These are phyloP conservation scores for Clitocybe nebularis DNA, from an alignment of 1,284 basidiomycete genomes.

Conservation along the genomic window DNA sequence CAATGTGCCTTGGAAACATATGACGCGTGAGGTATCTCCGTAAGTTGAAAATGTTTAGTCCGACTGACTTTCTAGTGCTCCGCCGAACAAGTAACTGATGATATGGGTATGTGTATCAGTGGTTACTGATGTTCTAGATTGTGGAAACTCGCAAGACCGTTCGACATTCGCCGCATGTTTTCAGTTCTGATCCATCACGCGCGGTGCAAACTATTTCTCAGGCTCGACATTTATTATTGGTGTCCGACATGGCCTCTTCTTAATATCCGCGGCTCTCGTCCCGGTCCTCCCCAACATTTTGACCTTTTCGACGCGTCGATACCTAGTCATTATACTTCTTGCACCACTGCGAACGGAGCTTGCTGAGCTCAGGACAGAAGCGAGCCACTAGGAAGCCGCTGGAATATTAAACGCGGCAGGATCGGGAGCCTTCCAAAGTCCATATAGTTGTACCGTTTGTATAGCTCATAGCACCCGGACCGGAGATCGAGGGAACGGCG, in stretches of 20 bases:
- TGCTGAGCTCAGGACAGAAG: conserved; percentile 21
- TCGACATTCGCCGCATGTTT: too few species aligned
- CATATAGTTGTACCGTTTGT: conserved; percentile 24
- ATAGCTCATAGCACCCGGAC: too few species aligned
- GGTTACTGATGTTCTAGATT: too few species aligned
- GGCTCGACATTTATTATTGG: conserved; percentile 14
- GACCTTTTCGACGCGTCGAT: too few species aligned
- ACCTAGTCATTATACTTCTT: too few species aligned
- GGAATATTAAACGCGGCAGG: too few species aligned
- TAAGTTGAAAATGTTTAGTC: too few species aligned
- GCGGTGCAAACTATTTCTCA: not conserved
- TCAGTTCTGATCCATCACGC: not conserved
- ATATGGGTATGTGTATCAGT: too few species aligned
- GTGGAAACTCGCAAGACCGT: too few species aligned
- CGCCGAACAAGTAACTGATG: conserved; percentile 18
- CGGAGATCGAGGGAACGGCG: too few species aligned
- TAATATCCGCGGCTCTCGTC: conserved; percentile 4
- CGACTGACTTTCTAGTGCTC: conserved; percentile 22
- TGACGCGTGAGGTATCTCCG: too few species aligned
- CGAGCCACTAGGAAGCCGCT: conserved; percentile 17
- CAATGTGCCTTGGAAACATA: conserved; percentile 19
- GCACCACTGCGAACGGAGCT: conserved; percentile 24
- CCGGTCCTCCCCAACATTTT: not conserved
- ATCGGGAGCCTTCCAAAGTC: conserved; percentile 23
- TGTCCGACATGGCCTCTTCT: conserved; percentile 21